These are phyloP conservation scores for Aeminium ludgeri DNA, from an alignment of 495 filamentous ascomycete species.

Conservation along the genomic window DNA sequence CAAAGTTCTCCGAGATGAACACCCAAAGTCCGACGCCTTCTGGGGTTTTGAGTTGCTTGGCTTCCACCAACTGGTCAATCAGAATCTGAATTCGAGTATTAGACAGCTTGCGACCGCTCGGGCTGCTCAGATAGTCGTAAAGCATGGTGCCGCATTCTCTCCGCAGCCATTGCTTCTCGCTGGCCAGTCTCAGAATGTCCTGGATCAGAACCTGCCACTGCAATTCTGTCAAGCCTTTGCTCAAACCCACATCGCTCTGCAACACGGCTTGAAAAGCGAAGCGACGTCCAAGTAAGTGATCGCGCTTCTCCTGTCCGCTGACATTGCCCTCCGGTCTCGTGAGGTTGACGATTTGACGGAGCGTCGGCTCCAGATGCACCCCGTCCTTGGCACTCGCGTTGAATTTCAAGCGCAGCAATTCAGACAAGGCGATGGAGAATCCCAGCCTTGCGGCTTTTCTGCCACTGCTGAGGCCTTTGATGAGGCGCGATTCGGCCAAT, in stretches of 20 bases:
- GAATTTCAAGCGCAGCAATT: constrained; percentile 46
- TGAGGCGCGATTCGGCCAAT: constrained; percentile 41
- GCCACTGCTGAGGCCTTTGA: constrained; percentile 77
- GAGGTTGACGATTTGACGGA: constrained; percentile 28
- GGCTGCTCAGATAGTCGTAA: constrained; percentile 31
- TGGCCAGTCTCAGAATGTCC: constrained; percentile 38
- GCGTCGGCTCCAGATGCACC: constrained; percentile 42
- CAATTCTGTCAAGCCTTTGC: constrained; percentile 28
- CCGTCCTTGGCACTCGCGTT: background rate
- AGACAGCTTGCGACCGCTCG: constrained; percentile 26
- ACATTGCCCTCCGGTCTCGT: constrained; percentile 3
- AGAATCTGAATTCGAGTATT: constrained; percentile 38
- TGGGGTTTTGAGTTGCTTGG: constrained; percentile 53
- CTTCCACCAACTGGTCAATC: constrained; percentile 42
- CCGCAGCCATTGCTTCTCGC: constrained; percentile 68
- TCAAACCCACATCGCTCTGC: constrained; percentile 54
- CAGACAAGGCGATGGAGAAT: constrained; percentile 79
- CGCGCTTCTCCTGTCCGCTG: constrained; percentile 53
- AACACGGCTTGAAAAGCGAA: constrained; percentile 79
- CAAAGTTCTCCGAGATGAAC: constrained; percentile 42
- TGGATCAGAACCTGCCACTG: constrained; percentile 48
- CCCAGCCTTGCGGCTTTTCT: constrained; percentile 77
- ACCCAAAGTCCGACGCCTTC: constrained; percentile 89
- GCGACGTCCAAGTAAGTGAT: constrained; percentile 67
- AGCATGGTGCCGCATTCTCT: constrained; percentile 70